Base-by-base conservation (phyloP, 2,329 filamentous ascomycete genomes). In the Diatrype stigma region DNA sequence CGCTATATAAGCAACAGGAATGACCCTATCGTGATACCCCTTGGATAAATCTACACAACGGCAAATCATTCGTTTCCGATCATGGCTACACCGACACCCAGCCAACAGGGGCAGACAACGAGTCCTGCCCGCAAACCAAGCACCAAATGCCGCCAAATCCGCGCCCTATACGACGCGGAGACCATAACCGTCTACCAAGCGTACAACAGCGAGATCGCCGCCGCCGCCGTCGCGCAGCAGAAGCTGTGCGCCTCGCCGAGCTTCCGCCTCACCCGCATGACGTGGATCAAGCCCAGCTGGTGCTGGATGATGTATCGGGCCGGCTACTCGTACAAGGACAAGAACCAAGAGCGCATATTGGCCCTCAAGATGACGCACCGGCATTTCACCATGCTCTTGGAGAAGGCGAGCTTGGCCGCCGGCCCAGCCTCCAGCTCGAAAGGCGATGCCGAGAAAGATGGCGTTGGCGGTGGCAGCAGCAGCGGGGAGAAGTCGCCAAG, bases 211-310 rank as follows among this genome's bases (percentile, higher is more conserved):
- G 57, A 67, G 40, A 85, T 85, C 60, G 81, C 81, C 16, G 54
- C 66, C 14, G 69, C 78, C 3, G 82, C 82, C 5, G 70, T 85
- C 6, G 48, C 65, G 3, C 50, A 67, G 2, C 80, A 84, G 58
- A 74, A 68, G 8, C 74, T 86, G 38, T 66, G 74, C 45, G 76
- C 79, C 0, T 80, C 77, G 1, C 70, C 78, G 2, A 66, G 72
- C 6, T 85, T 84, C 67, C 70, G 66, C 14, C 68, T 69, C n/a
- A 65, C 65, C 1, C 75, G 82, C 47, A 85, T 84, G 81, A 85
- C 82, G 3, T 85, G 82, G 82, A 77, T 85, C 56, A 85, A 85
- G 60, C 81, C 81, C 0, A 79, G 75, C 52, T 86, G 81, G 75
- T 66, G 69, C 45, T 86, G 82, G 82, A 82, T 84, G 76, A 77